These are phyloP conservation scores for Mycena citricolor DNA, from an alignment of 1,284 basidiomycete species.

Conservation along the genomic window DNA sequence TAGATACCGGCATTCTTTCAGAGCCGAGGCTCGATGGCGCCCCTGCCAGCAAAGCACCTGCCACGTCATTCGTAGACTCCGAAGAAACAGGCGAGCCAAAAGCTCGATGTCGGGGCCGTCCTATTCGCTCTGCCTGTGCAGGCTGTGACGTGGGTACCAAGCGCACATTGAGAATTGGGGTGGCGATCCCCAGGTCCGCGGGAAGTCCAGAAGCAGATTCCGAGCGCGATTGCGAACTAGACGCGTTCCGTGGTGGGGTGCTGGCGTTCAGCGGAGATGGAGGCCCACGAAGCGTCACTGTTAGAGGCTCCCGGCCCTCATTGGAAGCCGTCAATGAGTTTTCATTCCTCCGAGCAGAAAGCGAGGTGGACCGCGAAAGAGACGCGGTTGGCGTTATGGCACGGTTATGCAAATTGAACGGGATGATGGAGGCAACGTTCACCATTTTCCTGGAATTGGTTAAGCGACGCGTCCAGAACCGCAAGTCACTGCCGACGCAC, in stretches of 20 bases:
- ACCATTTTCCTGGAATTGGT: conserved; percentile 62
- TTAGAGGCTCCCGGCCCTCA: conserved; percentile 15
- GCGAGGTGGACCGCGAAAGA: conserved; percentile 38
- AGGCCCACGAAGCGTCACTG: conserved; percentile 18
- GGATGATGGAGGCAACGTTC: conserved; percentile 60
- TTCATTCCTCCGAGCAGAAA: conserved; percentile 18
- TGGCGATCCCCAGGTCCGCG: background rate
- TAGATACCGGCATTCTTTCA: conserved; percentile 2
- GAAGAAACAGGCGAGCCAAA: conserved; percentile 12
- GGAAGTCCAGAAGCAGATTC: conserved; percentile 8
- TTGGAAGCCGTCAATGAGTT: background rate
- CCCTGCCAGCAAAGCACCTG: no score
- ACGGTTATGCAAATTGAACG: conserved; percentile 65
- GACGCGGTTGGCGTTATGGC: conserved; percentile 38
- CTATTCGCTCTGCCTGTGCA: conserved; percentile 14
- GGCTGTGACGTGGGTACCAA: conserved; percentile 4
- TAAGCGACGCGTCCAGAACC: conserved; percentile 6
- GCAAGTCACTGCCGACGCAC: conserved; percentile 4
- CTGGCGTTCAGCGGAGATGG: conserved; percentile 11
- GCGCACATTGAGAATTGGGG: conserved; percentile 13
- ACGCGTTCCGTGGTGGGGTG: conserved; percentile 7
- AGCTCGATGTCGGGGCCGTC: conserved; percentile 18
- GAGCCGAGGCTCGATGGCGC: background rate
- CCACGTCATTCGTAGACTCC: background rate
- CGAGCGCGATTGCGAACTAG: conserved; percentile 14